phyloP scores from a whole-genome alignment of 2,329 filamentous ascomycete species.

The Fusarium nematophilum region DNA sequence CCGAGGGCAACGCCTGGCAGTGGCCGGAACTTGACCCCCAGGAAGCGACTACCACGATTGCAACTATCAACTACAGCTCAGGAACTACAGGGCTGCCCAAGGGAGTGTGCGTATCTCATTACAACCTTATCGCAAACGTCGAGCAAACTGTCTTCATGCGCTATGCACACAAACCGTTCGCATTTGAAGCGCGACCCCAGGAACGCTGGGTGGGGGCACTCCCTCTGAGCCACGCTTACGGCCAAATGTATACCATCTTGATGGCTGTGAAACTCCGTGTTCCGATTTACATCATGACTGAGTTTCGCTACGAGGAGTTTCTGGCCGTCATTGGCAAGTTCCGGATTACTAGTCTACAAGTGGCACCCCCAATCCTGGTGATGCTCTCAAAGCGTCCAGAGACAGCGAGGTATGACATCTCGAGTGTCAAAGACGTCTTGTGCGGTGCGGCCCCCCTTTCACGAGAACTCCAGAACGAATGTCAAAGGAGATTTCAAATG shows the following conservation, averaged over 20 bases:
- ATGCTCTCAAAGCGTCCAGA: conserved; percentile 69
- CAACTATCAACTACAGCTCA: conserved; percentile 63
- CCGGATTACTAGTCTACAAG: conserved; percentile 63
- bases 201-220: conserved; percentile 70
- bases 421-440: conserved; percentile 57
- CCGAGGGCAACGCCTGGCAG: conserved; percentile 50
- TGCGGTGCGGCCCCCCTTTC: conserved; percentile 66
- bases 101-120: conserved; percentile 61
- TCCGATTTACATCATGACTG: conserved; percentile 67
- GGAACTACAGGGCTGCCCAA: conserved; percentile 65
- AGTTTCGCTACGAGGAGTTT: conserved; percentile 66
- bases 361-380: conserved; percentile 69
- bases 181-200: conserved; percentile 50
- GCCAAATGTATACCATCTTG: conserved; percentile 64
- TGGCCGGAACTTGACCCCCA: conserved; percentile 53
- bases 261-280: conserved; percentile 56
- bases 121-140: conserved; percentile 62
- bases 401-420: conserved; percentile 63
- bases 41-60: conserved; percentile 50
- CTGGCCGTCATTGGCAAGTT: conserved; percentile 61
- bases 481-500: conserved; percentile 55
- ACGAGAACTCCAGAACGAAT: conserved; percentile 56
- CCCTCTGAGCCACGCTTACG: conserved; percentile 73
- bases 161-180: conserved; percentile 51
- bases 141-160: conserved; percentile 61